A percentile compares a stretch with the other conserved stretches of the same genome.
These are phyloP conservation scores for Pythium sp. DNA, from an alignment of 352 stramenopile species.

Conservation along the genomic window DNA sequence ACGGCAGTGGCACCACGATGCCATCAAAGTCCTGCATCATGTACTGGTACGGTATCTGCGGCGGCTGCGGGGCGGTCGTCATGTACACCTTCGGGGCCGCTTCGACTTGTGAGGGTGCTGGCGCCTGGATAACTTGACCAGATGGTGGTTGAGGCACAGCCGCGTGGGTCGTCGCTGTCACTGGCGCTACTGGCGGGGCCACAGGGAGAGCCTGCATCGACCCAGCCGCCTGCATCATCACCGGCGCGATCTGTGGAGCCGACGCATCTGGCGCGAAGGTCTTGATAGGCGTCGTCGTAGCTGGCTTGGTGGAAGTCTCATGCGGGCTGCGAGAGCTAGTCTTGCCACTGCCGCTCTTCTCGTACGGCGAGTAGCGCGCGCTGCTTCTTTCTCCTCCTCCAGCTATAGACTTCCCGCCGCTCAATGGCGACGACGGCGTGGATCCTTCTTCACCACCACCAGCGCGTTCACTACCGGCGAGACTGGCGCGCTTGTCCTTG, in stretches of 20 bases:
- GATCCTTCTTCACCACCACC: neutral
- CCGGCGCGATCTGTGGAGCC: conserved; percentile 9
- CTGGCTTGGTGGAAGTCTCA: neutral
- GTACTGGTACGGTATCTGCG: conserved; percentile 50
- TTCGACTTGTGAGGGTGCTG: neutral
- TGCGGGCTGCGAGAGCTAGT: neutral
- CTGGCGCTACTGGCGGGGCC: too few species aligned
- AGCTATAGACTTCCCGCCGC: neutral
- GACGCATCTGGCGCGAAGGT: neutral
- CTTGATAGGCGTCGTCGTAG: neutral
- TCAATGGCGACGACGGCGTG: conserved; percentile 3
- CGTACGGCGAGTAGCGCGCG: conserved; percentile 29
- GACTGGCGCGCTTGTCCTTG: conserved; percentile 40
- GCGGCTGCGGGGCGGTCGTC: conserved; percentile 29
- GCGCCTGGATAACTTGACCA: neutral
- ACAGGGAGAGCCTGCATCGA: conserved; percentile 1
- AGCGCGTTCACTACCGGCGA: neutral
- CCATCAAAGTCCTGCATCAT: conserved; percentile 76
- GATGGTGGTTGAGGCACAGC: neutral
- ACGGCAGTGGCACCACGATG: conserved; percentile 75
- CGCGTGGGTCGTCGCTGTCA: neutral
- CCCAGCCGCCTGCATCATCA: conserved; percentile 7
- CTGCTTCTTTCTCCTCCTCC: neutral
- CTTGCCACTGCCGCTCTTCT: conserved; percentile 1
- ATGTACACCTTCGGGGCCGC: neutral